These are phyloP conservation scores for Neckera pumila DNA, from an alignment of 225 moss, liverwort and hornwort species.

Conservation along the genomic window DNA sequence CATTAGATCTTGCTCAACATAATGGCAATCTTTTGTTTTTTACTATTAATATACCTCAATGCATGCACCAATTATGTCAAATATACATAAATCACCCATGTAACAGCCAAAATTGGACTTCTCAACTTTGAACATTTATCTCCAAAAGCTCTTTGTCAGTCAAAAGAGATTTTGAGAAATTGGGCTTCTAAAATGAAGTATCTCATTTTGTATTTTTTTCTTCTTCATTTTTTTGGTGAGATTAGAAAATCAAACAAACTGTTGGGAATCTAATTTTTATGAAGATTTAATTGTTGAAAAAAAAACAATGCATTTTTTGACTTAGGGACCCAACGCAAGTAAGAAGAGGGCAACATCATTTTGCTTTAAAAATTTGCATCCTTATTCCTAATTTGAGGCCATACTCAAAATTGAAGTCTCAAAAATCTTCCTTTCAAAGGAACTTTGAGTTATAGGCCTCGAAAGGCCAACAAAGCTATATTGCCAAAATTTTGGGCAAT, in stretches of 20 bases:
- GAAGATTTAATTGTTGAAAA: background rate
- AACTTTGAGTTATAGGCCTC: background rate
- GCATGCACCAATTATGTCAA: background rate
- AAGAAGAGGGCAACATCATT: background rate
- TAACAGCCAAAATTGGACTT: background rate
- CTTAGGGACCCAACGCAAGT: fast-evolving
- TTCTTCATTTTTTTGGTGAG: fast-evolving
- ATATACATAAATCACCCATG: background rate
- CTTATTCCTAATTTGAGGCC: background rate
- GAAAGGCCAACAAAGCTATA: background rate
- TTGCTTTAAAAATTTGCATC: background rate
- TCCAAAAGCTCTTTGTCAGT: background rate
- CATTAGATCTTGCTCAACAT: fast-evolving
- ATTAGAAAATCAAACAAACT: background rate
- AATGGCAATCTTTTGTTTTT: background rate
- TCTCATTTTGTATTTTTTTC: fast-evolving
- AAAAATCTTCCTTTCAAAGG: background rate
- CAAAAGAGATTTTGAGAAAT: background rate
- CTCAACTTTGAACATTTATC: background rate
- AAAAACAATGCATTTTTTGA: background rate
- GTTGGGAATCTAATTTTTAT: background rate
- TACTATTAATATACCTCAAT: background rate
- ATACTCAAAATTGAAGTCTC: background rate
- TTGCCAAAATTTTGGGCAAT: background rate
- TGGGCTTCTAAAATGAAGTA: background rate